Evolutionary conservation across 2,329 filamentous ascomycete species (phyloP), one percentile per base, ranked within the genome.

Genomic region (Fusarium keratoplasticum): DNA sequence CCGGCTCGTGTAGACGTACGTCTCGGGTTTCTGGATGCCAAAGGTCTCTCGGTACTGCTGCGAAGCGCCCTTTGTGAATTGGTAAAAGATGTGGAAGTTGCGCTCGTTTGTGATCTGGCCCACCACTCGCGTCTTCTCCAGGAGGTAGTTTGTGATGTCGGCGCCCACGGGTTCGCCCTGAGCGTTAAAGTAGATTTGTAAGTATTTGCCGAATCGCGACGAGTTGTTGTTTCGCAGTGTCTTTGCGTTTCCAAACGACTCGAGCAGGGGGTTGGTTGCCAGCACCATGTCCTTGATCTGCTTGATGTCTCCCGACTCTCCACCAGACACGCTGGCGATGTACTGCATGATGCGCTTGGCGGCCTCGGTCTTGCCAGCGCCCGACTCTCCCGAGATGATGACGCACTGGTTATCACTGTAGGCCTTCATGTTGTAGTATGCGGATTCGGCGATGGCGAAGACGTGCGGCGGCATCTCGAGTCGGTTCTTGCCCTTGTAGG

Each of bases 351-450:
- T 94, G 79, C 96, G 93, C 89, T 99, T 98, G 70, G 96, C 96
- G 6, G 96, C 96, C 84, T 99, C 96, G 16, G 96, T 99, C 88
- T 99, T 99, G 82, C 96, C 96, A 36, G 96, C 96, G 81, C 96
- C 96, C 4, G 96, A 98, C 85, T 99, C 96, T 81, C 96, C 96
- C 6, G 96, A 98, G 78, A 99, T 99, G 84, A 99, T 99, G 77
- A 99, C 96, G 86, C 96, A 98, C 84, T 99, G 96, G 86, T 98
- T 98, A 78, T 98, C 96, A 80, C 95, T 95, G 88, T 99, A 99
- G 55, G 95, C 96, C 84, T 98, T 98, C 96, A 99, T 98, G 87
- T 99, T 98, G 87, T 98, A 98, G 87, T 99, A 99, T 64, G 95
- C 85, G 9, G 96, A 93, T 85, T 99, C 96, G 81, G 96, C 96